Conservation (phyloP, 1,284 basidiomycete genomes). For the Marasmius tenuissimus region DNA sequence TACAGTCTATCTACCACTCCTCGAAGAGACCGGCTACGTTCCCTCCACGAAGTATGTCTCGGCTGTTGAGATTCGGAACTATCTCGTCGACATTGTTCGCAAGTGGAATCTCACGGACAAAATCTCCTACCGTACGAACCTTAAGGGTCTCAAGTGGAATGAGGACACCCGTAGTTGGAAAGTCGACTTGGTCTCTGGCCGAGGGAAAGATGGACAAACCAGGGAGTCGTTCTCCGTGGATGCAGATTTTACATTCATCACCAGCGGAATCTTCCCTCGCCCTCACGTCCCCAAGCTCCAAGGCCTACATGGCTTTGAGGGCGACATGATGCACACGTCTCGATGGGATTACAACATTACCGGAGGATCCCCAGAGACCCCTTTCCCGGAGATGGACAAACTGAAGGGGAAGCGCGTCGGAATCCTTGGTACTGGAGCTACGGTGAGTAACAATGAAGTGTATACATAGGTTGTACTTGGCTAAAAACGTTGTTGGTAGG, state of each 20-base stretch:
- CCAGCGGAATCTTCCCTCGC: slow-evolving; percentile 5
- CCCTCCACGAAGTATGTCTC: slow-evolving; percentile 18
- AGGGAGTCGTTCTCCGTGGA: neutral
- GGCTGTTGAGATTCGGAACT: slow-evolving; percentile 13
- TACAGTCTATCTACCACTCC: slow-evolving; percentile 14
- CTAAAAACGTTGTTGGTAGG: slow-evolving; percentile 9
- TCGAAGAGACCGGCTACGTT: slow-evolving; percentile 21
- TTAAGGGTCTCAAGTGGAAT: slow-evolving; percentile 11
- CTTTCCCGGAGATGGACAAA: slow-evolving; percentile 8
- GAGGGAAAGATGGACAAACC: slow-evolving; percentile 7
- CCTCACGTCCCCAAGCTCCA: slow-evolving; percentile 17
- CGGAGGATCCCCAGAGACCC: slow-evolving; percentile 5
- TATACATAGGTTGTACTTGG: neutral
- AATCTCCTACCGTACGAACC: slow-evolving; percentile 13
- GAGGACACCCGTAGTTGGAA: slow-evolving; percentile 10
- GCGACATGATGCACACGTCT: slow-evolving; percentile 17
- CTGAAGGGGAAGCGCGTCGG: slow-evolving; percentile 17
- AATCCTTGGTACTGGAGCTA: slow-evolving; percentile 13
- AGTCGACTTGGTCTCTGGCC: slow-evolving; percentile 1
- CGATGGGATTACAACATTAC: slow-evolving; percentile 18
- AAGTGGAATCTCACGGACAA: slow-evolving; percentile 16
- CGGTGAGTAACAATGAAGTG: neutral
- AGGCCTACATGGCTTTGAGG: slow-evolving; percentile 13
- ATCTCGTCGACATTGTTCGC: slow-evolving; percentile 17
- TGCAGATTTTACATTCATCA: slow-evolving; percentile 13